These are phyloP conservation scores for Hyaloscypha variabilis DNA, from an alignment of 495 filamentous ascomycete species.

Conservation along the genomic window DNA sequence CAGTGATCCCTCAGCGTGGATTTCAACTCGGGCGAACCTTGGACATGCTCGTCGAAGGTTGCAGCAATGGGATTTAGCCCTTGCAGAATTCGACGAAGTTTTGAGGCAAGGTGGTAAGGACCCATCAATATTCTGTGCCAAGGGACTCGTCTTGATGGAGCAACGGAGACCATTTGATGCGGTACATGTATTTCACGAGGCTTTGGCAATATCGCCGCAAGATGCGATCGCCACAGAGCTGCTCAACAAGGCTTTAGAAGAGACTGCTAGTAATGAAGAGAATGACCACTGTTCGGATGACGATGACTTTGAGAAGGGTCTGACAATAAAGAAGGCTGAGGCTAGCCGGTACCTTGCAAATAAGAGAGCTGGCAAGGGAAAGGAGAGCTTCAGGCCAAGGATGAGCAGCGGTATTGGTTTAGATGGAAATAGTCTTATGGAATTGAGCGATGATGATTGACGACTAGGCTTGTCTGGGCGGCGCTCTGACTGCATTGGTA, in stretches of 20 bases:
- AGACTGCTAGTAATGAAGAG: slow-evolving; percentile 48
- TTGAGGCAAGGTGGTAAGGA: slow-evolving; percentile 75
- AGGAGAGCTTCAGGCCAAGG: slow-evolving; percentile 24
- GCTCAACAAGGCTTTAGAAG: slow-evolving; percentile 71
- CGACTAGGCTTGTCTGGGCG: slow-evolving; percentile 16
- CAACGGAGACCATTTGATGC: slow-evolving; percentile 66
- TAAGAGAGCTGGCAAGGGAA: slow-evolving; percentile 20
- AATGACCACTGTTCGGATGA: slow-evolving; percentile 23
- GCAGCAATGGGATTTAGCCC: slow-evolving; percentile 68
- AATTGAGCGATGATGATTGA: slow-evolving; percentile 34
- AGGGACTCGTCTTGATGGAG: slow-evolving; percentile 76
- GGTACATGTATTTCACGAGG: slow-evolving; percentile 70
- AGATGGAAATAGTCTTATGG: slow-evolving; percentile 32
- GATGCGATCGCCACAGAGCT: slow-evolving; percentile 77
- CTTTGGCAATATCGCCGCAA: slow-evolving; percentile 67
- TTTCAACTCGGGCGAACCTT: slow-evolving; percentile 85
- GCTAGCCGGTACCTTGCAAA: slow-evolving; percentile 17
- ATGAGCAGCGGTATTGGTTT: slow-evolving; percentile 24
- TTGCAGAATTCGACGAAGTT: slow-evolving; percentile 81
- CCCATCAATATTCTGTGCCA: slow-evolving; percentile 68
- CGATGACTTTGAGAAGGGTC: slow-evolving; percentile 37
- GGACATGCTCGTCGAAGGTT: slow-evolving; percentile 82
- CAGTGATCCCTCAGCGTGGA: slow-evolving; percentile 80
- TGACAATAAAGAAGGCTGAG: slow-evolving; percentile 24
- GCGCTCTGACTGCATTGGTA: not conserved